Base-by-base conservation (phyloP, 2,329 filamentous ascomycete genomes). In the Epichloe glyceriae region DNA sequence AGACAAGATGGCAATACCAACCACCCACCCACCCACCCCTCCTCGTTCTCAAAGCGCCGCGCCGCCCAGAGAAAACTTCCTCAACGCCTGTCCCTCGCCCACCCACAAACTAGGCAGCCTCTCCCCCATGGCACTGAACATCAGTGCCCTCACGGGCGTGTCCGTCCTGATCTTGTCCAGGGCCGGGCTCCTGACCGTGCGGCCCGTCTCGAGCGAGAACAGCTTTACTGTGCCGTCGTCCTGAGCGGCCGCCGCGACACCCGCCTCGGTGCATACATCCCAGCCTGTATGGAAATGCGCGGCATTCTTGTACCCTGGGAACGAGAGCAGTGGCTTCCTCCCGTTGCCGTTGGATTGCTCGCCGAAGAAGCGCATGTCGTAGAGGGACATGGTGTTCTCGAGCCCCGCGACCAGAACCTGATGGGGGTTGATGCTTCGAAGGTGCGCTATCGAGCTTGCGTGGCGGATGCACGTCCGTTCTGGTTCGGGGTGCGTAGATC, bases 331-430 rank as follows among this genome's bases (percentile, higher is more conserved):
- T 0, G 78, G 70, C 5, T 46, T 54, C 0, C 63, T 58, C 5
- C 57, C 54, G 49, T 59, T 58, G 1, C 26, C 26, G 48, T 59
- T 57, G 2, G 56, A 43, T 5, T 52, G 53, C 22, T 47, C 40
- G 39, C 49, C 50, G 20, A 58, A 48, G 55, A 70, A 78, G 1
- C 80, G 76, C 34, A 76, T 54, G 54, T 84, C 80, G 57, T 80
- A 83, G 5, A 82, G 62, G 1, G 68, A 67, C 66, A 83, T 74
- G 49, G 59, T 66, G 58, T 68, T 70, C 34, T 63, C 57, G 2
- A 79, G 62, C 1, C 79, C 78, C 0, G 76, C 72, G 3, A 74
- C 73, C 2, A 83, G 64, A 19, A 82, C 64, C 43, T 75, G 72
- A 56, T 78, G 63, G 7, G 64, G 61, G 46, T 72, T 70, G 2